Evolutionary conservation across 306 rosid species (phyloP).

Genomic region (Oxytropis ochrocephala): DNA sequence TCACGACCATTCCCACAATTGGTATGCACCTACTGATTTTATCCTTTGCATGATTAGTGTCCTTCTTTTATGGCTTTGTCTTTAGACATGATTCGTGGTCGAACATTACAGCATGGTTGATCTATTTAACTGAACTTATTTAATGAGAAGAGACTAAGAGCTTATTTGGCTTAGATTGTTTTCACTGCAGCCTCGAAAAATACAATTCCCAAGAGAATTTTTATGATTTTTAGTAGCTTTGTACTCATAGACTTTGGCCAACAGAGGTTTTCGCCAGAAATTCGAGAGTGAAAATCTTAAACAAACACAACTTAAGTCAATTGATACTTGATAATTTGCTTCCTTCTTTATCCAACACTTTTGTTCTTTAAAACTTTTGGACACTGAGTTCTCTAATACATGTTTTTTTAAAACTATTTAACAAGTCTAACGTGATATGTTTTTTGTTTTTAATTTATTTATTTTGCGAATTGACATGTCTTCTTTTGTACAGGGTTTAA

Average conservation of each 20-base stretch:
- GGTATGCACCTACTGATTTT: constrained; percentile 26
- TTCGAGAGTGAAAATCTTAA: too few relatives aligned
- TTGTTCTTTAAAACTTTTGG: not conserved
- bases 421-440: not conserved
- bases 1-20: constrained; percentile 60
- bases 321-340: not conserved
- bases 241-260: too few relatives aligned
- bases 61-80: not conserved
- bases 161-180: too few relatives aligned
- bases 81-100: not conserved
- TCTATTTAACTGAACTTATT: not conserved
- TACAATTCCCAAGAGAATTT: too few relatives aligned
- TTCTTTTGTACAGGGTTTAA: constrained; percentile 34
- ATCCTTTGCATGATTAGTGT: not conserved
- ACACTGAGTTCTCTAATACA: not conserved
- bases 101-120: not conserved
- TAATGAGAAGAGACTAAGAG: too few relatives aligned
- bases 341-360: not conserved
- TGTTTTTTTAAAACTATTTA: not conserved
- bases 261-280: too few relatives aligned
- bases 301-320: too few relatives aligned
- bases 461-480: not conserved
- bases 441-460: not conserved
- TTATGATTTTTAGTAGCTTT: too few relatives aligned
- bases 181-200: too few relatives aligned